These are phyloP conservation scores for Daldinia childiae DNA, from an alignment of 495 filamentous ascomycete species.

Conservation along the genomic window DNA sequence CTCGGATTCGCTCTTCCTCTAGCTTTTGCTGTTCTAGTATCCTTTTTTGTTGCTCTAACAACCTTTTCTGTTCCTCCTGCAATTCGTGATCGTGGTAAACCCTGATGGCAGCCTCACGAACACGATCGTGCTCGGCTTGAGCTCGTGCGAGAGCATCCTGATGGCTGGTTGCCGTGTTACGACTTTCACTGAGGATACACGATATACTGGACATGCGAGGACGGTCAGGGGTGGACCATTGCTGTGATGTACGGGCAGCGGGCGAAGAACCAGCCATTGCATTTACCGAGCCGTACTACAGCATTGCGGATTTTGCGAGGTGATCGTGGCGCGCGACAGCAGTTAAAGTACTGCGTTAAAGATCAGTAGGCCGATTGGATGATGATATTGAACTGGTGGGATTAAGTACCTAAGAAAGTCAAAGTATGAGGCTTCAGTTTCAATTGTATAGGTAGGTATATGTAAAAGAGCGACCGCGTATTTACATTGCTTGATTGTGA, in stretches of 20 bases:
- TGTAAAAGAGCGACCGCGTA: neutral
- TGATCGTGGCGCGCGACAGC: neutral
- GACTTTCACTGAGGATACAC: slow-evolving; percentile 49
- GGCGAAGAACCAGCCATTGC: slow-evolving; percentile 55
- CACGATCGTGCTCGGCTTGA: slow-evolving; percentile 67
- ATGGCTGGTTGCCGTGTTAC: slow-evolving; percentile 62
- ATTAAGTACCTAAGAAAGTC: neutral
- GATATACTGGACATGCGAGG: slow-evolving; percentile 50
- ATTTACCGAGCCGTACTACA: slow-evolving; percentile 17
- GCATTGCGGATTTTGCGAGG: slow-evolving; percentile 25
- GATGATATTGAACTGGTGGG: neutral
- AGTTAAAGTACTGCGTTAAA: slow-evolving; percentile 1
- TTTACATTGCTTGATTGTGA: neutral
- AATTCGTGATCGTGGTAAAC: slow-evolving; percentile 56
- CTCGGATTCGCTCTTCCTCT: slow-evolving; percentile 63
- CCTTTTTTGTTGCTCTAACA: slow-evolving; percentile 57
- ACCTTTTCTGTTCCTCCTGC: slow-evolving; percentile 56
- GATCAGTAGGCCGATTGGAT: neutral
- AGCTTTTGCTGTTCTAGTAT: slow-evolving; percentile 53
- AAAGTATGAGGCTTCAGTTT: neutral
- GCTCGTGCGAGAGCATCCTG: slow-evolving; percentile 70
- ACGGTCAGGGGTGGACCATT: slow-evolving; percentile 50
- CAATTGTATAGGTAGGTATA: neutral
- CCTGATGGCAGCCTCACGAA: slow-evolving; percentile 68
- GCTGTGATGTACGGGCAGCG: slow-evolving; percentile 45